A percentile compares a stretch with the other conserved stretches of the same genome.
These are phyloP conservation scores for Erucastrum elatum DNA, from an alignment of 345 rosid genomes.

Conservation along the genomic window DNA sequence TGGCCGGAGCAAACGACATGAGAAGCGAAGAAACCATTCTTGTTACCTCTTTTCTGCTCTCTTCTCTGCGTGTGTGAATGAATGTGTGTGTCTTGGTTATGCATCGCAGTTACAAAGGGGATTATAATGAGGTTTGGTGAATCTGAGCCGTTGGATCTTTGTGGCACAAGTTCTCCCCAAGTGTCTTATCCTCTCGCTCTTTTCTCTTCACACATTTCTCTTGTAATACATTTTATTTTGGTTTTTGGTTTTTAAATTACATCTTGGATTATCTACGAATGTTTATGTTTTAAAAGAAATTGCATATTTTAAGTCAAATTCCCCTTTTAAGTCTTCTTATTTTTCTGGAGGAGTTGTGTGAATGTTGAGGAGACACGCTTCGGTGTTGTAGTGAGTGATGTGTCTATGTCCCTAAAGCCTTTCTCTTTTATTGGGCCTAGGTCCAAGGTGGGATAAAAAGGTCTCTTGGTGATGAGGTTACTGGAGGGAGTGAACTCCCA, in stretches of 20 bases:
- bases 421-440: background rate
- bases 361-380: background rate
- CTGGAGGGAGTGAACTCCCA: background rate
- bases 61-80: background rate
- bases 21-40: slow-evolving; percentile 68
- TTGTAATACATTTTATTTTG: background rate
- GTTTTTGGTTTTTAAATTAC: background rate
- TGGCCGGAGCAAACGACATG: slow-evolving; percentile 51
- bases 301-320: too few relatives aligned
- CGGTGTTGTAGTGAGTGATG: background rate
- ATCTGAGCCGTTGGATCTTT: slow-evolving; percentile 50
- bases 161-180: slow-evolving; percentile 67
- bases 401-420: background rate
- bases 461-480: background rate
- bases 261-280: too few relatives aligned
- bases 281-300: too few relatives aligned
- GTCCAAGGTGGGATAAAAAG: background rate
- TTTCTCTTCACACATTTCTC: slow-evolving; percentile 22
- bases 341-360: too few relatives aligned
- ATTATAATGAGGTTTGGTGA: slow-evolving; percentile 21
- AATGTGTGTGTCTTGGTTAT: slow-evolving; percentile 7
- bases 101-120: slow-evolving; percentile 26
- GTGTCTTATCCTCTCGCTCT: slow-evolving; percentile 60
- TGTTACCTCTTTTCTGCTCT: background rate
- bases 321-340: too few relatives aligned